Base-by-base conservation (phyloP, 306 rosid species). In the Gillenia trifoliata region DNA sequence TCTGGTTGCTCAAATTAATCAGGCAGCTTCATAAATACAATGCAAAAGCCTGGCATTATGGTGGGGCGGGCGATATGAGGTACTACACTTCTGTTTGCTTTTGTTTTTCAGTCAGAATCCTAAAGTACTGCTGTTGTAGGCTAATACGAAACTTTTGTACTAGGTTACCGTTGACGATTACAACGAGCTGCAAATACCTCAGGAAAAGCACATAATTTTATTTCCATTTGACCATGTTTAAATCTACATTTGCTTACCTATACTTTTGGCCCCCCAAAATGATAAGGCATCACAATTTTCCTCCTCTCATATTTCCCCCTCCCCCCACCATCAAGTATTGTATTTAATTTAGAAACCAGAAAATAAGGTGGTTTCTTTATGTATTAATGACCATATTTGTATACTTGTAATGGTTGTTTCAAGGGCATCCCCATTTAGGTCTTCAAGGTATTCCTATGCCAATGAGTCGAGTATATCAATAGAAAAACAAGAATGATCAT, bases 41-140 rank as follows among this genome's bases (percentile, higher is more conserved):
- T n/a, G 89, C 90, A 57, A 94, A 94, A 94, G 87, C 89, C 98
- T 47, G 98, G 99, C 72, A 89, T 94, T 81, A 92, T 92, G 98
- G 99, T 73, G 85, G 90, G 84, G 85, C 75, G 61, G 84, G 76
- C 81, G 85, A 67, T 78, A 75, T 76, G 84, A 89, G 99, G 97
- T 94, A 88, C 79, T 61, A 15, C 40, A 28, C 3, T 64, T 71
- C 17, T 65, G 34, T 54, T 72, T 26, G 71, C 67, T 40, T 72
- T 59, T 15, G n/a, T 15, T 13, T 28, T 60, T 6, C 0, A 19
- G 31, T 11, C 63, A 26, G 63, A 61, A 13, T 13, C 23, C 22
- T 45, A 17, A 29, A 8, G 49, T 9, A 66, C 69, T 47, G 57
- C 40, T 71, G 50, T 50, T n/a, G 41, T 52, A 41, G 72, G 50